These are phyloP conservation scores for Teratosphaeria nubilosa DNA, from an alignment of 2,329 filamentous ascomycete genomes.

Conservation along the genomic window DNA sequence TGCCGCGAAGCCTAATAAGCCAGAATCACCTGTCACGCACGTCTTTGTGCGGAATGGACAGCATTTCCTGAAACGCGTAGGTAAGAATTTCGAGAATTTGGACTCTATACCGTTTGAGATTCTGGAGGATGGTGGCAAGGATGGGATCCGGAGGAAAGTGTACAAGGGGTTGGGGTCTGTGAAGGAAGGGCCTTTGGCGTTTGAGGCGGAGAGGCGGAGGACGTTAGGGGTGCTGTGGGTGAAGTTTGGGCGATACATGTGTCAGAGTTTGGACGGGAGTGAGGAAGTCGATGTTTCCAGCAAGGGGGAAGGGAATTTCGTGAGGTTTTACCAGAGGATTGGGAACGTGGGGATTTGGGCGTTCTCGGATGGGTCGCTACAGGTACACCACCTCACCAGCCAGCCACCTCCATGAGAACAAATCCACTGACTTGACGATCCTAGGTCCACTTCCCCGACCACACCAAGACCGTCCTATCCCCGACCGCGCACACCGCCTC, in stretches of 20 bases:
- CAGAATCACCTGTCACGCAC: conserved; percentile 54
- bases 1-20: conserved; percentile 14
- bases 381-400: conserved; percentile 39
- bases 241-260: conserved; percentile 63
- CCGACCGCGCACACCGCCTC: conserved; percentile 64
- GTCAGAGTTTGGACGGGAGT: conserved; percentile 35
- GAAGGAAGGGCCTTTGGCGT: conserved; percentile 20
- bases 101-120: conserved; percentile 50
- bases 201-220: conserved; percentile 38
- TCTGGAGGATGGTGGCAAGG: conserved; percentile 59
- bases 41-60: conserved; percentile 63
- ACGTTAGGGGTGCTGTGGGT: conserved; percentile 53
- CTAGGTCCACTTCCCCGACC: conserved; percentile 78
- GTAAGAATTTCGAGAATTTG: conserved; percentile 51
- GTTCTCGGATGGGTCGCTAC: conserved; percentile 69
- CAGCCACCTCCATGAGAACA: not conserved
- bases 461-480: conserved; percentile 74
- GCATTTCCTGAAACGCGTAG: conserved; percentile 46
- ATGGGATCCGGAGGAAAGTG: conserved; percentile 49
- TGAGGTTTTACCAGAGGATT: conserved; percentile 73
- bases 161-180: conserved; percentile 38
- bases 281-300: conserved; percentile 29
- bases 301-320: conserved; percentile 42
- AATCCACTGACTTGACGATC: conserved; percentile 5
- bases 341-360: conserved; percentile 75